These are phyloP conservation scores for Margaritispora aquatica DNA, from an alignment of 495 filamentous ascomycete genomes.

Conservation along the genomic window DNA sequence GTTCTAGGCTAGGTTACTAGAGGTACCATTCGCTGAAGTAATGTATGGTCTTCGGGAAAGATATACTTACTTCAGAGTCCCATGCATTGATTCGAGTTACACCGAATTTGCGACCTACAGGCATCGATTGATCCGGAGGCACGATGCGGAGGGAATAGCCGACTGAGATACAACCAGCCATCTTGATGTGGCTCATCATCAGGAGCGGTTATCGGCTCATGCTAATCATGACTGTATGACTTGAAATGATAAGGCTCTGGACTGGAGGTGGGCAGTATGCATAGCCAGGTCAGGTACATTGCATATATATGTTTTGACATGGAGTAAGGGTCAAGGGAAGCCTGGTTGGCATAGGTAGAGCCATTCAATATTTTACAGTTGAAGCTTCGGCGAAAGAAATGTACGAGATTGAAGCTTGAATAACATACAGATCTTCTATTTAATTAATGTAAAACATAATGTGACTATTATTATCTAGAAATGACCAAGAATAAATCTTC, in stretches of 20 bases:
- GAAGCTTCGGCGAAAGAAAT: no score
- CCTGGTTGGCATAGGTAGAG: neutral
- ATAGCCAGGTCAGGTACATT: neutral
- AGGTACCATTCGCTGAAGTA: neutral
- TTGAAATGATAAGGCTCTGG: neutral
- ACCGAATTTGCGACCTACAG: no score
- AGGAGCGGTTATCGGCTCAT: neutral
- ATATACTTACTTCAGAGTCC: neutral
- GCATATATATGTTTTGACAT: neutral
- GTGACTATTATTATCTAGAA: no score
- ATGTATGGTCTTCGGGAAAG: neutral
- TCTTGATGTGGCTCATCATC: neutral
- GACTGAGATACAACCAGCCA: no score
- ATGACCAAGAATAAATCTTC: no score
- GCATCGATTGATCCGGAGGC: neutral
- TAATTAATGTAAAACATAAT: no score
- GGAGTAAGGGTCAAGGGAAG: neutral
- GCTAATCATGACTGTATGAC: neutral
- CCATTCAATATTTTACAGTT: neutral
- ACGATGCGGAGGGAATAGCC: no score
- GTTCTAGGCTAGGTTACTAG: conserved; percentile 11
- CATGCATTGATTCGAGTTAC: no score
- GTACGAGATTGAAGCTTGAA: no score
- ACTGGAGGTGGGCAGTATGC: neutral
- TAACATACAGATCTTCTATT: no score